Conservation (phyloP, 2,329 filamentous ascomycete species). For the Colletotrichum aenigma region DNA sequence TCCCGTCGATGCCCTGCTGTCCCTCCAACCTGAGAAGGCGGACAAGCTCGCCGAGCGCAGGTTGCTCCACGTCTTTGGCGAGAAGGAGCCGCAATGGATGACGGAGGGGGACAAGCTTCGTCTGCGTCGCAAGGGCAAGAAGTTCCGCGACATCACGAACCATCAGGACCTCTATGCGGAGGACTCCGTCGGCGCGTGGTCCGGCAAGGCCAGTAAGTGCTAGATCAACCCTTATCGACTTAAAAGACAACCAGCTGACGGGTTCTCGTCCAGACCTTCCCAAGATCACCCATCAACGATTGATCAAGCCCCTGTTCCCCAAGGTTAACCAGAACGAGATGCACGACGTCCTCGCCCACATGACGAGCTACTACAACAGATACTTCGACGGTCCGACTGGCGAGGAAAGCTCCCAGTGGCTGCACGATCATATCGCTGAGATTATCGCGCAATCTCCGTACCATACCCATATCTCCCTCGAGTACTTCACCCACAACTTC, state of each 20-base stretch:
- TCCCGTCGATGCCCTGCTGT: slow-evolving; percentile 32
- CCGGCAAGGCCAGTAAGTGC: slow-evolving; percentile 33
- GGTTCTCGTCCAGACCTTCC: slow-evolving; percentile 30
- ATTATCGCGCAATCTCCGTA: slow-evolving; percentile 37
- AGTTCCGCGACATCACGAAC: slow-evolving; percentile 77
- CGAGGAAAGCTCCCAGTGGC: slow-evolving; percentile 35
- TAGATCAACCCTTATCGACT: fast-evolving
- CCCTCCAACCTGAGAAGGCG: slow-evolving; percentile 29
- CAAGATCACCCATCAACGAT: slow-evolving; percentile 51
- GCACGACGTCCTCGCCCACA: slow-evolving; percentile 64
- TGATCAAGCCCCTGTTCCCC: slow-evolving; percentile 60
- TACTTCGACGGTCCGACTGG: slow-evolving; percentile 50
- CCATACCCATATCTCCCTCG: slow-evolving; percentile 40
- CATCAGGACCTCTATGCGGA: slow-evolving; percentile 52
- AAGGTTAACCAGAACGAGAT: slow-evolving; percentile 68
- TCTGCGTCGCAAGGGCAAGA: slow-evolving; percentile 66
- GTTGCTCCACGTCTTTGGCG: slow-evolving; percentile 68
- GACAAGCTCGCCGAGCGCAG: slow-evolving; percentile 44
- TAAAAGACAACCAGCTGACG: neutral
- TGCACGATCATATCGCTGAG: slow-evolving; percentile 38
- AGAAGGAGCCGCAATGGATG: slow-evolving; percentile 67
- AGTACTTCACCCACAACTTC: slow-evolving; percentile 69
- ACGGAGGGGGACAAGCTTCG: slow-evolving; percentile 77
- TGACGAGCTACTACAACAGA: slow-evolving; percentile 65
- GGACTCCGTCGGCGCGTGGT: slow-evolving; percentile 23